Evolutionary conservation across 1,139 yeast genomes (phyloP).

Genomic region (Dujonia santamariae): DNA sequence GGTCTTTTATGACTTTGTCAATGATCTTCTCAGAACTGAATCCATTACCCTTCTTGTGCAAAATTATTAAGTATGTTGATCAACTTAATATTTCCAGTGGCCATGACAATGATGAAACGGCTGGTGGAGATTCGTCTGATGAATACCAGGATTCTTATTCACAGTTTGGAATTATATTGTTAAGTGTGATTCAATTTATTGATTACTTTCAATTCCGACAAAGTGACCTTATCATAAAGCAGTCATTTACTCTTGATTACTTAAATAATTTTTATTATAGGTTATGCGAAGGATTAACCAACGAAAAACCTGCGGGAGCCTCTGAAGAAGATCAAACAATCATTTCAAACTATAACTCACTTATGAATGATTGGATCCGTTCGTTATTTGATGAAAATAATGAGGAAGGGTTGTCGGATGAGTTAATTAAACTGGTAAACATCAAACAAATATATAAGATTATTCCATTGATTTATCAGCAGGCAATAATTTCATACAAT

Average conservation of each 20-base stretch:
- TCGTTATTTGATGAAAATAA: slow-evolving; percentile 64
- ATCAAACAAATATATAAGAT: slow-evolving; percentile 67
- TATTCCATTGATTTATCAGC: slow-evolving; percentile 72
- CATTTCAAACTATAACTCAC: slow-evolving; percentile 37
- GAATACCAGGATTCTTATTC: slow-evolving; percentile 67
- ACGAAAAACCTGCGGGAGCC: slow-evolving; percentile 12
- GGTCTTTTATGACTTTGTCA: slow-evolving; percentile 41
- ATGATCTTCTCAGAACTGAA: slow-evolving; percentile 17
- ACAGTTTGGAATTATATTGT: slow-evolving; percentile 58
- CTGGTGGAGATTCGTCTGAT: slow-evolving; percentile 32
- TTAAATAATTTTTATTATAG: slow-evolving; percentile 33
- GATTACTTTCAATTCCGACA: slow-evolving; percentile 34
- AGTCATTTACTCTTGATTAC: slow-evolving; percentile 34
- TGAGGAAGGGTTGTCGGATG: slow-evolving; percentile 85
- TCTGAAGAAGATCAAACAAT: slow-evolving; percentile 27
- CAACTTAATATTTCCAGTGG: slow-evolving; percentile 3
- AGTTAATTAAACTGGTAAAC: slow-evolving; percentile 62
- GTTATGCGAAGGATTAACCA: slow-evolving; percentile 30
- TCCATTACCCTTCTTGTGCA: slow-evolving; percentile 16
- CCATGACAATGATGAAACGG: slow-evolving; percentile 18
- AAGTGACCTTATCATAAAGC: slow-evolving; percentile 19
- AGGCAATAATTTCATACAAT: slow-evolving; percentile 63
- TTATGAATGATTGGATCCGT: slow-evolving; percentile 72
- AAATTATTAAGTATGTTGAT: slow-evolving; percentile 34
- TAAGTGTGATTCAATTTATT: slow-evolving; percentile 47